A percentile compares a stretch with the other conserved stretches of the same genome.
Conservation (phyloP, 257 asterid genomes). For the Solanum dulcamara region DNA sequence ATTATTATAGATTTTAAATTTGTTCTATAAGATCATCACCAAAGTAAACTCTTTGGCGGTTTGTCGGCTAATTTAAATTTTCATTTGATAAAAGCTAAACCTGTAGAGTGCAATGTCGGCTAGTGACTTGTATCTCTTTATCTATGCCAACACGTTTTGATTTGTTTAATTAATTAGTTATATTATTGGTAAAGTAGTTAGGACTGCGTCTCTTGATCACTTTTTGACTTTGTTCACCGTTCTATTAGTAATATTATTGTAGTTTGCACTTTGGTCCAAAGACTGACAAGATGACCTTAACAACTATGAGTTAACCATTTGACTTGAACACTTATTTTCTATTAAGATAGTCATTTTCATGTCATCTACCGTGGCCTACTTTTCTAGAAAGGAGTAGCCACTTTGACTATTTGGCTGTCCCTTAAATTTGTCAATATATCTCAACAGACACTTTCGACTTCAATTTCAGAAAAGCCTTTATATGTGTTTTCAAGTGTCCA, state of each 20-base stretch:
- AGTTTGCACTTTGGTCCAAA: not conserved
- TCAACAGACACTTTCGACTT: not conserved
- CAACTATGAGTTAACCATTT: not conserved
- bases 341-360: slow-evolving; percentile 5
- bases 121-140: not conserved
- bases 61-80: not conserved
- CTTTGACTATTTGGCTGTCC: not conserved
- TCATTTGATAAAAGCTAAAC: not conserved
- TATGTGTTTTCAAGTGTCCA: not conserved
- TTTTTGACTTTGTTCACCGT: not conserved
- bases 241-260: not conserved
- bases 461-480: not conserved
- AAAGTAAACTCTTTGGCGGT: not conserved
- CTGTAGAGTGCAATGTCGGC: not conserved
- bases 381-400: not conserved
- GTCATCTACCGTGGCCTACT: not conserved
- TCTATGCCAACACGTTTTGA: not conserved
- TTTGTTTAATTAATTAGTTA: not conserved
- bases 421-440: not conserved
- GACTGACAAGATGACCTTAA: not conserved
- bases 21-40: not conserved
- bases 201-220: not conserved
- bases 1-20: not conserved
- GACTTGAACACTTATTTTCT: not conserved
- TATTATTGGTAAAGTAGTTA: not conserved